Evolutionary conservation across 1,284 basidiomycete genomes (phyloP), one percentile per base, ranked within the genome.

Genomic region (Marasmius fiardii): DNA sequence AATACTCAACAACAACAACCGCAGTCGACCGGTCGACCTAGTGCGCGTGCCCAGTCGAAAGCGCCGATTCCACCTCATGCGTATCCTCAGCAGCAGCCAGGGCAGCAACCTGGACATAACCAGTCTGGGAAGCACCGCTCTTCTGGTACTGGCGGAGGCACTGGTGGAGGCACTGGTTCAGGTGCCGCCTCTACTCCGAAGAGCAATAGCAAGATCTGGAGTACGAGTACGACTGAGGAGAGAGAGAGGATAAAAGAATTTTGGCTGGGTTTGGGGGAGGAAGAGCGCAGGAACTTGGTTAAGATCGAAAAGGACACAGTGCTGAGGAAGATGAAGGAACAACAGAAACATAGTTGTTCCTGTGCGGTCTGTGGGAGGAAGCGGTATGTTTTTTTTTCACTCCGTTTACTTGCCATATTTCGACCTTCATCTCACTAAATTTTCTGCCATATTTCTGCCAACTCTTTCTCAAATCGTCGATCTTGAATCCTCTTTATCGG

Each of bases 231-330:
- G 44, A 84, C 83, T 10, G 92, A 97, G 71, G 96, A 99, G 74
- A 85, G 97, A 26, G 95, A 98, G 70, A 86, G 92, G 62, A 98
- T 99, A 74, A 95, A 95, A 70, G 90, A 95, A 67, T 99, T 98
- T 74, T 99, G 96, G 96, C 84, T 98, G 24, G 87, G 83, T 5
- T 81, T 99, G 10, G 83, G 83, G 48, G 93, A 98, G 74, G 85
- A 89, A 52, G 95, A 98, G 69, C 84, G 97, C 43, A 78, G 92
- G 62, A 89, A 86, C 71, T 82, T 99, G 56, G 92, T 99, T 68
- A 91, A 93, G 77, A 86, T 98, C 64, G 96, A 99, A 79, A 98
- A 98, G 76, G 94, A 98, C 70, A 93, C 93, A 14, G 95, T 99
- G 26, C 76, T 98, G 59, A 86, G 85, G 71, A 98, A 97, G 85